Evolutionary conservation across 2,329 filamentous ascomycete genomes (phyloP), one percentile per base, ranked within the genome.

Genomic region (Rosellinia necatrix): DNA sequence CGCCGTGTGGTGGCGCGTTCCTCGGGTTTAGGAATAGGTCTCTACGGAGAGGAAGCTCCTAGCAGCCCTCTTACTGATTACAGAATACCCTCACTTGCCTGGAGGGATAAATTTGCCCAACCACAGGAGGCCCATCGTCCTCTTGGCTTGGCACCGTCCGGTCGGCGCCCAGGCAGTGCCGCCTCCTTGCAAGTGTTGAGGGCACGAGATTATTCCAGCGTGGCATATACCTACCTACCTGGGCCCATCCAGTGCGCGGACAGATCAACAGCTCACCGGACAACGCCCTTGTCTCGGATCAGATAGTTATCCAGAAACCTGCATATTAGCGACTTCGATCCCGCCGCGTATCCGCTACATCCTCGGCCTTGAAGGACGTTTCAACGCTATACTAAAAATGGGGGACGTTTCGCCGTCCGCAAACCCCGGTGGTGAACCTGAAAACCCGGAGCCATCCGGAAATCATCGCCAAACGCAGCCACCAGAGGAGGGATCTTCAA

Each of bases 361-460:
- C 34, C 5, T 32, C 32, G 24, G 7, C 21, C 46, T 53, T 48
- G 34, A 56, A 58, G 24, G 15, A 19, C 9, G 22, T 2, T n/a
- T 4, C 3, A 41, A 10, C 6, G n/a, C 15, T 19, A 17, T 24
- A 55, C 53, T 49, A 58, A 60, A 64, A 68, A 75, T 75, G 73
- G 70, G 71, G 66, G 71, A 73, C 67, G 60, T 66, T 62, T 63
- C 66, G 55, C 56, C 67, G 53, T 61, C 69, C 25, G 58, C 63
- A 43, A 66, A 66, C 54, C 57, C 66, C 59, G 62, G 64, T 62
- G 62, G 53, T 59, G 70, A 72, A 61, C 65, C 64, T 60, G 63
- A 64, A 47, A 63, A 35, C 49, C 62, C 64, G 24, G 66, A 69
- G 29, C 41, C 46, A 34, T 47, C 58, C 27, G 52, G 49, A 58